Evolutionary conservation across 2,329 filamentous ascomycete genomes (phyloP).

Genomic region (Sporothrix schenckii): DNA sequence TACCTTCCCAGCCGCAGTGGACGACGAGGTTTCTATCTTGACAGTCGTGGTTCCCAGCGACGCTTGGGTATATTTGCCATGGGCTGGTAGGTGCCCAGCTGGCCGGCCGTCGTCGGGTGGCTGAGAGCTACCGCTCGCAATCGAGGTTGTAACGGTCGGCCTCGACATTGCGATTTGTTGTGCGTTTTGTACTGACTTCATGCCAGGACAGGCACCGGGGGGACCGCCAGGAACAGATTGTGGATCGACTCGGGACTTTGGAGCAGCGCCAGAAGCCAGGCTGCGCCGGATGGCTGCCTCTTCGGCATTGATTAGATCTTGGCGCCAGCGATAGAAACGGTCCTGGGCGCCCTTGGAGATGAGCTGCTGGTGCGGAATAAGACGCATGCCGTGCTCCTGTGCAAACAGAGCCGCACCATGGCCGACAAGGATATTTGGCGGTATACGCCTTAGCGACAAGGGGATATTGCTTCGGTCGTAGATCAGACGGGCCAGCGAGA

Average conservation of each 20-base stretch:
- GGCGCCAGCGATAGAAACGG: constrained; percentile 76
- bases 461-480: constrained; percentile 75
- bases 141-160: not conserved
- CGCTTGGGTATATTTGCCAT: not conserved
- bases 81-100: not conserved
- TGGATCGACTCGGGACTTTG: not conserved
- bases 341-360: constrained; percentile 79
- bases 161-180: not conserved
- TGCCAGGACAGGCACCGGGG: not conserved
- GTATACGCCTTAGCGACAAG: constrained; percentile 83
- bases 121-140: not conserved
- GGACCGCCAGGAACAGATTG: not conserved
- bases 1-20: not conserved
- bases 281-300: constrained; percentile 34
- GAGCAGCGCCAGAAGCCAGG: not conserved
- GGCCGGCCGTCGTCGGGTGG: not conserved
- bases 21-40: not conserved
- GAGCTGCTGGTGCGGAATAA: constrained; percentile 73
- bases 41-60: not conserved
- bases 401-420: constrained; percentile 87
- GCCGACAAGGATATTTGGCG: constrained; percentile 88
- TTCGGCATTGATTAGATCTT: constrained; percentile 62
- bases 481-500: constrained; percentile 80
- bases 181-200: not conserved
- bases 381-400: constrained; percentile 71